Conservation (phyloP, 2,329 filamentous ascomycete species). For the Colletotrichum sp. region DNA sequence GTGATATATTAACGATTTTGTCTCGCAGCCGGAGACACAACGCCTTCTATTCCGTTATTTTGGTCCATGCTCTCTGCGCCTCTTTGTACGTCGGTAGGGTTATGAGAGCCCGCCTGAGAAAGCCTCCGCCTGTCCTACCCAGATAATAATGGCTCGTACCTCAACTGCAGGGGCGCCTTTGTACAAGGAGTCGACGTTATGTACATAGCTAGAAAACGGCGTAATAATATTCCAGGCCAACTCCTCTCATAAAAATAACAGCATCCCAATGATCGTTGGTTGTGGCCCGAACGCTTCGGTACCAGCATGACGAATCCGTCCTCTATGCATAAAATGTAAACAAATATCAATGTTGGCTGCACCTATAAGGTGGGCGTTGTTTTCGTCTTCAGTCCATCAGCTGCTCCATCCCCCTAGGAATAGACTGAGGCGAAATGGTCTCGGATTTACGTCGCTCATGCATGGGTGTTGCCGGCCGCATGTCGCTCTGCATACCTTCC, state of each 20-base stretch:
- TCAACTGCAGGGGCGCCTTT: neutral
- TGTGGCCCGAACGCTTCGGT: conserved; percentile 19
- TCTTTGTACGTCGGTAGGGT: neutral
- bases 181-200: conserved; percentile 1
- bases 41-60: neutral
- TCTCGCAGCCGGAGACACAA: neutral
- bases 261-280: neutral
- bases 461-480: conserved; percentile 8
- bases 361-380: neutral
- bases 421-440: conserved; percentile 49
- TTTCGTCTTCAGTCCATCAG: conserved; percentile 34
- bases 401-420: conserved; percentile 44
- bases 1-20: neutral
- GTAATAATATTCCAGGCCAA: neutral
- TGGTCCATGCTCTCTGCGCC: neutral
- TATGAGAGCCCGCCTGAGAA: neutral
- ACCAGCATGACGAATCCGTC: neutral
- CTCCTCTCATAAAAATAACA: neutral
- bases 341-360: neutral
- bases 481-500: neutral
- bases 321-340: conserved; percentile 12
- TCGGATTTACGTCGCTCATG: conserved; percentile 23
- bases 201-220: neutral
- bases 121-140: neutral
- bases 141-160: neutral